Conservation (phyloP, 163 green algal species). For the Prototheca cutis region DNA sequence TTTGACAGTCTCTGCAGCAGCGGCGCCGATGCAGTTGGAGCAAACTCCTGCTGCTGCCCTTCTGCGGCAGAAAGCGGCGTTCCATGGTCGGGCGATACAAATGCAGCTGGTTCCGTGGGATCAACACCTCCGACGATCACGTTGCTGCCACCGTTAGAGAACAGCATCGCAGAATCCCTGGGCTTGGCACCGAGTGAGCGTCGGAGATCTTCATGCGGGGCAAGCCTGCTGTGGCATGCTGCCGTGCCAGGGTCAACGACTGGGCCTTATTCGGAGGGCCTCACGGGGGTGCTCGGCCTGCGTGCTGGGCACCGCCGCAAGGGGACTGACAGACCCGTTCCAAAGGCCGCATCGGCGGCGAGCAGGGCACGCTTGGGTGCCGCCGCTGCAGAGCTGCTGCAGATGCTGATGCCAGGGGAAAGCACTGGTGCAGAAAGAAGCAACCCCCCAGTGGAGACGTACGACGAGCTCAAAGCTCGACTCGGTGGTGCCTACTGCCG, state of each 20-base stretch:
- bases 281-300: not conserved
- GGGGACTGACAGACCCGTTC: not conserved
- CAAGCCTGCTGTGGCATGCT: conserved; percentile 8
- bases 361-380: not conserved
- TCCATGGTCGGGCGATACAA: no score
- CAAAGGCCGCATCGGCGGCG: not conserved
- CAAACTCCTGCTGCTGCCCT: no score
- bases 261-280: not conserved
- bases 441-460: no score
- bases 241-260: not conserved
- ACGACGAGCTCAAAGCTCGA: not conserved
- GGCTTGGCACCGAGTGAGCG: conserved; percentile 2
- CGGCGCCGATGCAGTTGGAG: no score
- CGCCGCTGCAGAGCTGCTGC: not conserved
- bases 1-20: no score
- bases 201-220: not conserved
- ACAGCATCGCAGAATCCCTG: not conserved
- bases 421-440: no score
- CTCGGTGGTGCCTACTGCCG: not conserved
- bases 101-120: no score
- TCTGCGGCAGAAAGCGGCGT: no score
- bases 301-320: not conserved
- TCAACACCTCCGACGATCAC: no score
- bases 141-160: no score
- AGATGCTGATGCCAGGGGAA: not conserved